These are phyloP conservation scores for Globisporangium viniferum DNA, from an alignment of 352 stramenopile genomes.

Conservation along the genomic window DNA sequence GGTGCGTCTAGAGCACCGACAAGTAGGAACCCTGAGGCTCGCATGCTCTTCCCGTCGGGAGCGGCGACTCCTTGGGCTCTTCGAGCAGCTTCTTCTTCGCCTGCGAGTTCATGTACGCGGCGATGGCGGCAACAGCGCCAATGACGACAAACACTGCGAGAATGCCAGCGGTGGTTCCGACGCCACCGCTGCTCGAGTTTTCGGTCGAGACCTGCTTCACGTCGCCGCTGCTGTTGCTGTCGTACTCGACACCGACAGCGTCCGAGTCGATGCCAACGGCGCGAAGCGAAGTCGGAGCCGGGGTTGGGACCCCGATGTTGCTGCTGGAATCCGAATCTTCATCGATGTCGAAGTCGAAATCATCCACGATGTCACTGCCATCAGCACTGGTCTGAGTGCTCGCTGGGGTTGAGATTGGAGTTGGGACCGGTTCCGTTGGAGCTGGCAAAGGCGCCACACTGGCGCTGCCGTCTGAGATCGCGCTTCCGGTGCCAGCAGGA, in stretches of 20 bases:
- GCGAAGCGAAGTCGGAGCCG: slow-evolving; percentile 1
- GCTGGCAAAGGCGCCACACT: background rate
- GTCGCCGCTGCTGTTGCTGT: background rate
- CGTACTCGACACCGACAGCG: slow-evolving; percentile 1
- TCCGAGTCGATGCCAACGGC: background rate
- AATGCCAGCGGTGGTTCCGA: slow-evolving; percentile 10
- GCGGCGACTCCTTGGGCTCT: slow-evolving; percentile 10
- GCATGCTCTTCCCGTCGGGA: background rate
- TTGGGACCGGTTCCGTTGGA: background rate
- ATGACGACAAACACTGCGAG: slow-evolving; percentile 15
- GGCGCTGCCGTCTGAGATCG: background rate
- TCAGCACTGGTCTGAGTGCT: background rate
- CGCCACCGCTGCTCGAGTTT: slow-evolving; percentile 7
- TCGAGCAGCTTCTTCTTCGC: slow-evolving; percentile 9
- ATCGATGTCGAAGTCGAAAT: slow-evolving; percentile 2
- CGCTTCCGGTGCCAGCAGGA: background rate
- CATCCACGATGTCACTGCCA: background rate
- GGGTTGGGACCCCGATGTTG: background rate
- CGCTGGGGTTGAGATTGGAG: background rate
- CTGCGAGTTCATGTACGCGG: slow-evolving; percentile 18
- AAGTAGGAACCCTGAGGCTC: slow-evolving; percentile 3
- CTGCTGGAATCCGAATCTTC: background rate
- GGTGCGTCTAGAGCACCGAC: slow-evolving; percentile 1
- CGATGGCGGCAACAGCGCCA: slow-evolving; percentile 14
- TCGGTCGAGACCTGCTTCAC: slow-evolving; percentile 11